Evolutionary conservation across 371 early-diverging fungal genomes (phyloP).

Genomic region (Rhizopus microsporus): DNA sequence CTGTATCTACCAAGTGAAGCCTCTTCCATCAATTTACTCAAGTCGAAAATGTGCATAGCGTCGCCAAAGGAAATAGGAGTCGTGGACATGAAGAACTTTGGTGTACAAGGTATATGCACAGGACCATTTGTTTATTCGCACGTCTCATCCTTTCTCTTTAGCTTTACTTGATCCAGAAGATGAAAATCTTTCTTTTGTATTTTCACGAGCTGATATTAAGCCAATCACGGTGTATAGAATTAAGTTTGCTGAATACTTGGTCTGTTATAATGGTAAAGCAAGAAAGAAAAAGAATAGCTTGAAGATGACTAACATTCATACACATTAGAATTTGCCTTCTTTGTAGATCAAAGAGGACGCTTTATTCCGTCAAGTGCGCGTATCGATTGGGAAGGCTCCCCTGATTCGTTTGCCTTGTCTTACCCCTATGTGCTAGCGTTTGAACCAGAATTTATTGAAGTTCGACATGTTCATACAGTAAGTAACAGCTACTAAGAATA

Average conservation of each 20-base stretch:
- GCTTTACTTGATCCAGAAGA: conserved; percentile 45
- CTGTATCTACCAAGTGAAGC: conserved; percentile 91
- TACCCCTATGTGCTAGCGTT: conserved; percentile 89
- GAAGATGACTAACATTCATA: conserved; percentile 36
- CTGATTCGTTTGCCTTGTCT: conserved; percentile 62
- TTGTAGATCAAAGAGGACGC: conserved; percentile 72
- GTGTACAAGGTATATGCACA: conserved; percentile 28
- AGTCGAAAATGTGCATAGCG: conserved; percentile 87
- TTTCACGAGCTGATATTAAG: conserved; percentile 18
- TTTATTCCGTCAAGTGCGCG: conserved; percentile 28
- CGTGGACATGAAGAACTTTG: conserved; percentile 80
- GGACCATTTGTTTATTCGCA: conserved; percentile 10
- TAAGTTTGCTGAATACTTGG: conserved; percentile 22
- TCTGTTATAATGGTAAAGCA: conserved; percentile 25
- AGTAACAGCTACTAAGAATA: conserved; percentile 7
- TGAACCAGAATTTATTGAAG: conserved; percentile 85
- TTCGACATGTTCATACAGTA: conserved; percentile 80
- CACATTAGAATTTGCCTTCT: conserved; percentile 89
- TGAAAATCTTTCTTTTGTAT: conserved; percentile 28
- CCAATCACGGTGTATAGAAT: conserved; percentile 25
- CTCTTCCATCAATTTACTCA: conserved; percentile 79
- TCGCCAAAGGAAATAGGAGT: conserved; percentile 92
- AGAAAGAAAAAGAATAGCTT: conserved; percentile 22
- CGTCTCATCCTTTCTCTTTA: conserved; percentile 20
- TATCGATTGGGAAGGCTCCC: conserved; percentile 55